Evolutionary conservation across 257 asterid species (phyloP).

Genomic region (Capsicum chinense): DNA sequence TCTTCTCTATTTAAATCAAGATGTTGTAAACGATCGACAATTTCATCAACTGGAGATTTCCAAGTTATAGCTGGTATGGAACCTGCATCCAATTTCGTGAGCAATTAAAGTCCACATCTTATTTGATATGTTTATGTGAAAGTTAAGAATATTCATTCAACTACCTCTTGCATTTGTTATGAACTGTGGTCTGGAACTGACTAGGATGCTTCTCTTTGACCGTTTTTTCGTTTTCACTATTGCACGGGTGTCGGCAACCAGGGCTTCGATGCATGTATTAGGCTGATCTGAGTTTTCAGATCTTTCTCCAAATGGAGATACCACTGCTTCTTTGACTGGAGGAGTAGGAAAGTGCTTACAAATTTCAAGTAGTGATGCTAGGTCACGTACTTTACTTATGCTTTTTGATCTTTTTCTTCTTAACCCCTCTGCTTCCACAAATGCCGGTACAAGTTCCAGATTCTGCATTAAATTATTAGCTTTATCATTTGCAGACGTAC

Average conservation of each 20-base stretch:
- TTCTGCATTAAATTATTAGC: slow-evolving; percentile 40
- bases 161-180: slow-evolving; percentile 49
- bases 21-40: slow-evolving; percentile 54
- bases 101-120: slow-evolving; percentile 23
- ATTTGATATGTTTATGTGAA: slow-evolving; percentile 15
- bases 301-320: slow-evolving; percentile 27
- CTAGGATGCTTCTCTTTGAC: slow-evolving; percentile 54
- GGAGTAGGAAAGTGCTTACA: slow-evolving; percentile 43
- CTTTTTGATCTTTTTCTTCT: slow-evolving; percentile 63
- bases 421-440: slow-evolving; percentile 47
- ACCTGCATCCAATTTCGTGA: slow-evolving; percentile 53
- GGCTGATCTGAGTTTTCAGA: slow-evolving; percentile 43
- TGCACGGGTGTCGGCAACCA: slow-evolving; percentile 53
- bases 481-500: slow-evolving; percentile 8
- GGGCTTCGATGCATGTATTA: slow-evolving; percentile 59
- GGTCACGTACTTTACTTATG: slow-evolving; percentile 51
- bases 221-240: slow-evolving; percentile 59
- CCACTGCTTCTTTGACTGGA: slow-evolving; percentile 41
- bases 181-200: slow-evolving; percentile 44
- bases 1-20: slow-evolving; percentile 56
- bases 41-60: slow-evolving; percentile 55
- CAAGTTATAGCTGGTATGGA: slow-evolving; percentile 57
- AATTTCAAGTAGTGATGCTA: slow-evolving; percentile 51
- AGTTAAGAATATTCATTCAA: slow-evolving; percentile 18
- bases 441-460: slow-evolving; percentile 46